Base-by-base conservation (phyloP, 495 filamentous ascomycete genomes). In the Aspergillus sparsus region DNA sequence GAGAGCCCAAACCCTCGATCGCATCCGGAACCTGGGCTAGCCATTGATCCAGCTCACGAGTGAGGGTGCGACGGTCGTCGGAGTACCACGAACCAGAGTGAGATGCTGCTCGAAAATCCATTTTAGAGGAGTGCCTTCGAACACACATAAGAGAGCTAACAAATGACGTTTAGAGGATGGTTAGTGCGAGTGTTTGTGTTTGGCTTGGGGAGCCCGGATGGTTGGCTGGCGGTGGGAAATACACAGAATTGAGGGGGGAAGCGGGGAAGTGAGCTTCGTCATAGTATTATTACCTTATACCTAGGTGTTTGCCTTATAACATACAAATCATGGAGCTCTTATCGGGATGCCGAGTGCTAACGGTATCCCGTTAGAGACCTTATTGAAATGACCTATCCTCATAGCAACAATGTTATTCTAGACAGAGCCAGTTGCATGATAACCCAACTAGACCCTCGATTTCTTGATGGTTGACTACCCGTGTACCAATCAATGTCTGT, bases 11-110 rank as follows among this genome's bases (percentile, higher is more conserved):
- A 34, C 75, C 80, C 46, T 87, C 76, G 54, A 93, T 78, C 5
- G 78, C 77, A 34, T 79, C 70, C 7, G 89, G 87, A 33, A 97
- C 94, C 45, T 84, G 79, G 16, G 71, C 75, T n/a, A 98, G 82
- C 85, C 87, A 97, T 44, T 75, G 72, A 60, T 96, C 88, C 15
- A 99, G 87, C 76, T 97, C 83, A 10, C 69, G 70, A 2, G 83
- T 83, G 46, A 99, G 82, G 49, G 74, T 75, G 3, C 67, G 67
- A 32, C 79, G 71, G 69, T 81, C 75, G 39, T 80, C 82, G 9
- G 86, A 82, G 74, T 99, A 99, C 94, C 95, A 99, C 36, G 90
- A 91, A 37, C 89, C 89, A 61, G 87, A 85, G 66, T 90, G 87
- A 63, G 71, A 80, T 35, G 93, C 89, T 57, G 80, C 74, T 66